phyloP scores from a whole-genome alignment of 2,329 filamentous ascomycete species.

The Penicillium sp. region DNA sequence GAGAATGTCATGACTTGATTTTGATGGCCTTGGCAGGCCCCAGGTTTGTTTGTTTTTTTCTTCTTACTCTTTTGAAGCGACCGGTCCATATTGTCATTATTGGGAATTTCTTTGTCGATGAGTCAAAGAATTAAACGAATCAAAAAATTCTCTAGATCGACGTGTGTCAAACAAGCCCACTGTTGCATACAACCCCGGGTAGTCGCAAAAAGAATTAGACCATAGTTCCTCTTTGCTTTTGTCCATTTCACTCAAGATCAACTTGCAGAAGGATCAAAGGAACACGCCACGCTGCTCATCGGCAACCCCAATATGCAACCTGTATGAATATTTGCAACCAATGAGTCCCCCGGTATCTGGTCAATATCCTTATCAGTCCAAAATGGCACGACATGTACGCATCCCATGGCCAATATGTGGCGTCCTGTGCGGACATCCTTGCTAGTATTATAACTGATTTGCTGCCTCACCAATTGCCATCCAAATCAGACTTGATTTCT shows the following conservation, averaged over 20 bases:
- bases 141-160: constrained; percentile 18
- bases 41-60: constrained; percentile 7
- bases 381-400: not conserved
- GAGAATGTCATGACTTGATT: constrained; percentile 1
- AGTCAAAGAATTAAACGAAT: not conserved
- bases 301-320: constrained; percentile 4
- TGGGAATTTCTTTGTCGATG: not conserved
- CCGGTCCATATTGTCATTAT: constrained; percentile 23
- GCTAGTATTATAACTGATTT: not conserved
- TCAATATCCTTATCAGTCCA: constrained; percentile 12
- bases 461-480: constrained; percentile 1
- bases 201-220: not conserved
- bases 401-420: constrained; percentile 1
- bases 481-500: not conserved
- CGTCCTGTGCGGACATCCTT: constrained; percentile 4
- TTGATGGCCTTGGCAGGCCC: constrained; percentile 6
- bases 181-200: constrained; percentile 9
- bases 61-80: constrained; percentile 15
- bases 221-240: constrained; percentile 8
- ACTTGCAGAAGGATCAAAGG: constrained; percentile 4
- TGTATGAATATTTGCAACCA: constrained; percentile 12
- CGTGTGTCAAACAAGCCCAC: constrained; percentile 9
- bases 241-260: constrained; percentile 4
- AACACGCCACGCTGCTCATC: constrained; percentile 9
- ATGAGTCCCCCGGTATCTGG: constrained; percentile 12